Percentiles rank a stretch among this genome's conserved stretches.
Conservation (phyloP, 441 rosid genomes). For the Bocquillonia castaneifolia region DNA sequence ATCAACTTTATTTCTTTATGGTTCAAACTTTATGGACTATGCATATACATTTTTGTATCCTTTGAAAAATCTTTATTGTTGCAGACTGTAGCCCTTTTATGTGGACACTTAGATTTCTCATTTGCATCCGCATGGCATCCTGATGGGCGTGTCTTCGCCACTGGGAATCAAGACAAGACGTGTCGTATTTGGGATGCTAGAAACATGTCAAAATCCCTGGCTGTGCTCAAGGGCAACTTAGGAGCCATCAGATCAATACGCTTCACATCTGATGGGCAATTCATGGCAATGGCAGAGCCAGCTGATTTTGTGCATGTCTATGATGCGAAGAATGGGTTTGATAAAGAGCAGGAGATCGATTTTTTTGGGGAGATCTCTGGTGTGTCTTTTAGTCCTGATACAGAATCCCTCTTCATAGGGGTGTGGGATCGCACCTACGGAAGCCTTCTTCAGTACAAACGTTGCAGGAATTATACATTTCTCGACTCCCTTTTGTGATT, state of each 20-base stretch:
- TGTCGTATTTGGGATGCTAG: conserved; percentile 51
- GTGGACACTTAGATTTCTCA: conserved; percentile 53
- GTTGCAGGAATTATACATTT: conserved; percentile 38
- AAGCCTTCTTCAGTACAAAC: conserved; percentile 49
- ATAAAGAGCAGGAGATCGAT: conserved; percentile 55
- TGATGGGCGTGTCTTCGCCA: conserved; percentile 48
- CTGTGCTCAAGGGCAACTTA: conserved; percentile 51
- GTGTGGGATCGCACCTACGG: conserved; percentile 63
- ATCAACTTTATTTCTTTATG: not conserved
- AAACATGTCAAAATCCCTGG: conserved; percentile 44
- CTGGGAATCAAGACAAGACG: conserved; percentile 60
- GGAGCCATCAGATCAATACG: conserved; percentile 54
- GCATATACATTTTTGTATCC: not conserved
- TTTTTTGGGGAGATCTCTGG: conserved; percentile 60
- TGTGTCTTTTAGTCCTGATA: conserved; percentile 52
- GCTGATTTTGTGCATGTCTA: conserved; percentile 56
- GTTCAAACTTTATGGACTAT: not conserved
- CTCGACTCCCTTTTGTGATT: conserved; percentile 39
- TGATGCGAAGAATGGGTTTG: conserved; percentile 43
- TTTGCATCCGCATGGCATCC: conserved; percentile 70
- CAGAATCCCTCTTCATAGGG: conserved; percentile 50
- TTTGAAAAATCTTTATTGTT: conserved; percentile 15
- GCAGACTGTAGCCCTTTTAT: conserved; percentile 34
- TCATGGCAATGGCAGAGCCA: conserved; percentile 55
- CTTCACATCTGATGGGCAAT: conserved; percentile 48